Evolutionary conservation across 768 basidiomycete genomes (phyloP), one percentile per base, ranked within the genome.

Genomic region (Thelephora ganbajun): DNA sequence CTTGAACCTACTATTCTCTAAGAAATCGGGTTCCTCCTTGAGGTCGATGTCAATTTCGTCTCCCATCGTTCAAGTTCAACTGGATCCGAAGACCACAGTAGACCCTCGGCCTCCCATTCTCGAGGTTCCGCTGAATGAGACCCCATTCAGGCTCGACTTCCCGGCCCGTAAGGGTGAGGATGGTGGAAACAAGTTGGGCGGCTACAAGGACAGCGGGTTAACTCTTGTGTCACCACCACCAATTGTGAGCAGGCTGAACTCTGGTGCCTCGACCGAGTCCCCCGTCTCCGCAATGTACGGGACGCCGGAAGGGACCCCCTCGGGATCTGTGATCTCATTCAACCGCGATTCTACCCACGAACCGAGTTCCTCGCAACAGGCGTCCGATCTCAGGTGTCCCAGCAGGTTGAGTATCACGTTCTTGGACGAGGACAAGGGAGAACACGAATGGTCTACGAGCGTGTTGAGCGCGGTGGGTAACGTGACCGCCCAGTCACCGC

Each of bases 1-100:
- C 2, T 62, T 85, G 48, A 76, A 77, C 44, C 63, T 83, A 14
- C 66, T 85, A 16, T 81, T 86, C 59, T 69, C 79, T 30, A 83
- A 80, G 64, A 73, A 71, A 43, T 77, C 80, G 5, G 61, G 67
- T 2, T 73, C 79, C 19, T 68, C 75, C 2, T 55, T 74, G 41
- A 60, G 61, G 20, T 57, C 59, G 43, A 59, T 26, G 63, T 53
- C 49, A 37, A 60, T 61, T 36, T 59, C 67, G 23, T 55, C 49
- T 49, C 53, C 47, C 59, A 61, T 43, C 67, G 61, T 56, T 53
- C 59, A 44, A 63, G 30, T 51, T 61, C 13, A 48, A 57, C 2
- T 59, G 64, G 18, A 59, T 74, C 71, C 12, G 73, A 71, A 6
- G 49, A 64, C 30, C 72, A 30, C 11, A 45, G 52, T 23, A 44